Evolutionary conservation across 441 rosid genomes (phyloP).

Genomic region (Erodium chrysanthum): DNA sequence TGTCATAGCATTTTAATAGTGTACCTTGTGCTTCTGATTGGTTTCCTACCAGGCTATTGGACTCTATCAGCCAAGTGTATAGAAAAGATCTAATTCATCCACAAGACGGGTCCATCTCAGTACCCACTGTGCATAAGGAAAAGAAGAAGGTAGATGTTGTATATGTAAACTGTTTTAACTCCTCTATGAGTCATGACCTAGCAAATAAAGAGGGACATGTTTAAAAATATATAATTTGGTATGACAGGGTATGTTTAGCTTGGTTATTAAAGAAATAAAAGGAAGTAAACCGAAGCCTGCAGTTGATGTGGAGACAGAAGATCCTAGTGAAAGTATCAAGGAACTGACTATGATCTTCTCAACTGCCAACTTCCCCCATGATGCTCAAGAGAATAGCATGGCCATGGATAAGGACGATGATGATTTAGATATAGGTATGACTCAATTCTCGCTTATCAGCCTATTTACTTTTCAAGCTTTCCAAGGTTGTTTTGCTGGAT

Average conservation of each 20-base stretch:
- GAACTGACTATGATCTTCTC: conserved; percentile 49
- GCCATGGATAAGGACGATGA: conserved; percentile 34
- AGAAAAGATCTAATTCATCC: conserved; percentile 32
- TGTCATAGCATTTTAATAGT: neutral
- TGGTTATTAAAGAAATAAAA: conserved; percentile 49
- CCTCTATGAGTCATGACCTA: neutral
- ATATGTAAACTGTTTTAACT: conserved; percentile 2
- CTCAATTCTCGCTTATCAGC: neutral
- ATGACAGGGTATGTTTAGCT: conserved; percentile 69
- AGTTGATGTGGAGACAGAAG: conserved; percentile 50
- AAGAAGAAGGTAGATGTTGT: conserved; percentile 58
- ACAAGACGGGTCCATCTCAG: conserved; percentile 32
- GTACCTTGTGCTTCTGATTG: neutral
- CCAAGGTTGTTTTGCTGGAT: neutral
- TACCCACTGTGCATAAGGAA: conserved; percentile 41
- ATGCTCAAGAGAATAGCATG: conserved; percentile 25
- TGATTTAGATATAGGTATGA: conserved; percentile 55
- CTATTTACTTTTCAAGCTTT: neutral
- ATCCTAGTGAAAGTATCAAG: conserved; percentile 49
- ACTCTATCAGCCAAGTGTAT: conserved; percentile 48
- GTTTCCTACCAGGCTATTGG: conserved; percentile 39
- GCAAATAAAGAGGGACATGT: neutral
- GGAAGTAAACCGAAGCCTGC: conserved; percentile 48
- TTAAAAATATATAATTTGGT: conserved; percentile 11
- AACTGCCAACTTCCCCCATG: conserved; percentile 46